Conservation (phyloP, 169 alveolate genomes). For the Ichthyophthirius multifiliis region DNA sequence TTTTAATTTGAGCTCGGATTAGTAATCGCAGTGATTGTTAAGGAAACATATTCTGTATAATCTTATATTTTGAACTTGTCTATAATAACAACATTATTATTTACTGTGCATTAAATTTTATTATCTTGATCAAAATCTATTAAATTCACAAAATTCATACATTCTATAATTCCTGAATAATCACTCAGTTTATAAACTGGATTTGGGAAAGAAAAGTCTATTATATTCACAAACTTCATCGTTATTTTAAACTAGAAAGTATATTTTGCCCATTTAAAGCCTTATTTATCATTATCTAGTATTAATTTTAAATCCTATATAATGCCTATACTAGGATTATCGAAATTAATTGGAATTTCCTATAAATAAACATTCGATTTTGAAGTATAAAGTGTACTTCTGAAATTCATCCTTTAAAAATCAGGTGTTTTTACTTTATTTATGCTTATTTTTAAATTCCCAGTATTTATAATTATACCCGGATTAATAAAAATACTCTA, state of each 20-base stretch:
- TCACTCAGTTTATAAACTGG: not conserved
- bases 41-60: not conserved
- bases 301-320: too few relatives aligned
- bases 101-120: not conserved
- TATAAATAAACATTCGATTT: too few relatives aligned
- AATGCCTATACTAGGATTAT: too few relatives aligned
- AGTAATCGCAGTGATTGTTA: not conserved
- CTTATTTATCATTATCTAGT: too few relatives aligned
- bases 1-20: not conserved
- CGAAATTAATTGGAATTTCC: too few relatives aligned
- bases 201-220: not conserved
- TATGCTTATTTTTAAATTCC: too few relatives aligned
- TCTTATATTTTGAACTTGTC: not conserved
- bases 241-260: not conserved
- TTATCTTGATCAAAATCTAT: not conserved
- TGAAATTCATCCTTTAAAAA: too few relatives aligned
- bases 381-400: too few relatives aligned
- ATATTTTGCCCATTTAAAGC: not conserved
- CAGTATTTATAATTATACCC: too few relatives aligned
- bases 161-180: not conserved
- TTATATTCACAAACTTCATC: not conserved
- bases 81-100: not conserved
- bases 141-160: not conserved
- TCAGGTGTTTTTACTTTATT: too few relatives aligned
- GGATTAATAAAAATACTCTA: too few relatives aligned